phyloP scores from a whole-genome alignment of 805 yeast genomes.

The Sporopachydermia lactativora region DNA sequence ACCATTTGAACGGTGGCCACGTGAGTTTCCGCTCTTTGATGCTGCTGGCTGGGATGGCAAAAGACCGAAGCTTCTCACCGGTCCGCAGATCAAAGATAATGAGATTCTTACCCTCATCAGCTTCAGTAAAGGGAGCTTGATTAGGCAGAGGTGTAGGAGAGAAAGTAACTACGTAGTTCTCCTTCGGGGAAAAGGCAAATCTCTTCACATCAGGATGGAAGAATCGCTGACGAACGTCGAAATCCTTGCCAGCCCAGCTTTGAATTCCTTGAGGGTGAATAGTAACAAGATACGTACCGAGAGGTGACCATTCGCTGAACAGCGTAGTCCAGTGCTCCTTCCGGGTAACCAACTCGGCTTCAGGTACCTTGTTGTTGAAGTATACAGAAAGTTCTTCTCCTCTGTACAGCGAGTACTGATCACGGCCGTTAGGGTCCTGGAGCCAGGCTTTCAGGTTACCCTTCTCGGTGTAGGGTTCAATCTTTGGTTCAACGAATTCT shows the following conservation, averaged over 20 bases:
- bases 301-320: constrained; percentile 82
- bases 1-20: constrained; percentile 98
- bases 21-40: constrained; percentile 51
- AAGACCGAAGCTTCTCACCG: constrained; percentile 75
- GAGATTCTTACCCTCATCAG: constrained; percentile 84
- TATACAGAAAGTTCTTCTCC: constrained; percentile 71
- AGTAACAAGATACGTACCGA: constrained; percentile 78
- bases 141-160: constrained; percentile 71
- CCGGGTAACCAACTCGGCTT: constrained; percentile 65
- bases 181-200: constrained; percentile 86
- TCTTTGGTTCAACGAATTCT: constrained; percentile 49
- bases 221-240: constrained; percentile 60
- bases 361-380: constrained; percentile 66
- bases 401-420: constrained; percentile 71
- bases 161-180: constrained; percentile 77
- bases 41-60: constrained; percentile 62
- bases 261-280: constrained; percentile 91
- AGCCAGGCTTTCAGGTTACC: constrained; percentile 87
- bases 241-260: constrained; percentile 86
- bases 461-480: constrained; percentile 59
- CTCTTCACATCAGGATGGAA: constrained; percentile 82
- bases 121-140: constrained; percentile 77
- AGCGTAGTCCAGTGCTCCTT: constrained; percentile 79
- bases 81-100: constrained; percentile 86
- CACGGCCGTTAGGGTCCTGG: constrained; percentile 78